phyloP scores from a whole-genome alignment of 495 filamentous ascomycete species.

The Penicillium ochrochloron region DNA sequence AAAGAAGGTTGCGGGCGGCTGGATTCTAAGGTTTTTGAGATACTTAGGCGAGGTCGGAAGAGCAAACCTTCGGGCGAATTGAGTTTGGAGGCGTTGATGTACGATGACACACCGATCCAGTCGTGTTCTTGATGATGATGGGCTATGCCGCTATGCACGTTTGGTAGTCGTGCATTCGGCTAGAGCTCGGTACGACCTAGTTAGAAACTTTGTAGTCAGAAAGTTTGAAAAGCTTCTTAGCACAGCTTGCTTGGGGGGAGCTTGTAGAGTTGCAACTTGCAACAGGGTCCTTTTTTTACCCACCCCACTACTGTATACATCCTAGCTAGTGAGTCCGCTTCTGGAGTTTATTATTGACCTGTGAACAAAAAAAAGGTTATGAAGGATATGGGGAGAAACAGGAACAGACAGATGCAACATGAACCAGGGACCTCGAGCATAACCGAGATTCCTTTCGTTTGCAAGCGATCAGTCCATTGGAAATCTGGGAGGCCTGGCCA shows the following conservation, averaged over 20 bases:
- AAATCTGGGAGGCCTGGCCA: slow-evolving; percentile 1
- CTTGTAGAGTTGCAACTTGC: slow-evolving; percentile 16
- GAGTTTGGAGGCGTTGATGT: slow-evolving; percentile 17
- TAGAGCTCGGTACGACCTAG: slow-evolving; percentile 13
- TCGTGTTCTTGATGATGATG: background rate
- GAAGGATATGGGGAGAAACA: slow-evolving; percentile 15
- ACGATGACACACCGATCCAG: slow-evolving; percentile 15
- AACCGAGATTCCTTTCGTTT: slow-evolving; percentile 26
- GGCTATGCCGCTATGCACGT: background rate
- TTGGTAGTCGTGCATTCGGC: slow-evolving; percentile 9
- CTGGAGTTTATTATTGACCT: background rate
- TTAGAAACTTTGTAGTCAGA: background rate
- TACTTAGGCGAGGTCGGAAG: slow-evolving; percentile 14
- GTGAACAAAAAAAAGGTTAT: background rate
- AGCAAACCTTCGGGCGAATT: slow-evolving; percentile 15
- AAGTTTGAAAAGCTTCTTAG: slow-evolving; percentile 9
- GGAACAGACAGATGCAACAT: slow-evolving; percentile 24
- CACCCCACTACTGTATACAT: background rate
- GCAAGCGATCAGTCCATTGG: background rate
- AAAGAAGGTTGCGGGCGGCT: slow-evolving; percentile 13
- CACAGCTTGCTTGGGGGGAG: background rate
- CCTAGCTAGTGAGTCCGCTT: slow-evolving; percentile 21
- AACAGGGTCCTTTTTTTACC: background rate
- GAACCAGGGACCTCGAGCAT: slow-evolving; percentile 12
- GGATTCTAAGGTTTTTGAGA: slow-evolving; percentile 4